A percentile compares a stretch with the other conserved stretches of the same genome.
Conservation (phyloP, 257 asterid species). For the Solanum paucissectum region DNA sequence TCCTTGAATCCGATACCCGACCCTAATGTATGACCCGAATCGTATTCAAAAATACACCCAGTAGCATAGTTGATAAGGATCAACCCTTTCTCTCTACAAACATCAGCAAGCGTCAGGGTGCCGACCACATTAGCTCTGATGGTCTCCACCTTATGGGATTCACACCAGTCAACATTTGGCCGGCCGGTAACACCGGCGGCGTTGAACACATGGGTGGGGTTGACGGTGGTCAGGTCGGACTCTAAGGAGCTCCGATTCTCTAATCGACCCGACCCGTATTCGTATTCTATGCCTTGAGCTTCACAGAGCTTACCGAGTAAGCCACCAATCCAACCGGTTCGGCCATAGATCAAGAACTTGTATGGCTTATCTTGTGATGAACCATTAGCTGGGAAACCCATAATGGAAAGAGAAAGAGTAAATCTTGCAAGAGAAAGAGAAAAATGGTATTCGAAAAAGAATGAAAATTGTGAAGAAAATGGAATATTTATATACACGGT, state of each 20-base stretch:
- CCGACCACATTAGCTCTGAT: slow-evolving; percentile 75
- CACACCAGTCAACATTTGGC: slow-evolving; percentile 94
- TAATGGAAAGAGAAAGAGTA: background rate
- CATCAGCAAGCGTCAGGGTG: slow-evolving; percentile 75
- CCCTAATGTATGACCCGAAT: slow-evolving; percentile 45
- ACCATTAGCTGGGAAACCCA: slow-evolving; percentile 65
- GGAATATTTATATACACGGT: background rate
- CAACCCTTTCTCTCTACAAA: slow-evolving; percentile 54
- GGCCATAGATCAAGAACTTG: slow-evolving; percentile 78
- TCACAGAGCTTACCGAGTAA: slow-evolving; percentile 74
- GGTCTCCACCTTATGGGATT: slow-evolving; percentile 79
- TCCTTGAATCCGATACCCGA: slow-evolving; percentile 79
- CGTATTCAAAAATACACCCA: slow-evolving; percentile 79
- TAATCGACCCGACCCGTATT: slow-evolving; percentile 70
- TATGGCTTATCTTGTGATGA: slow-evolving; percentile 29
- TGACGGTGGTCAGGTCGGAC: slow-evolving; percentile 35
- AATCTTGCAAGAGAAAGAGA: background rate
- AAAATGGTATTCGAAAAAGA: too few species aligned
- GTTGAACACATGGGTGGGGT: slow-evolving; percentile 75
- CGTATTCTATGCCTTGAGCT: slow-evolving; percentile 40
- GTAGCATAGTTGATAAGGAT: slow-evolving; percentile 69
- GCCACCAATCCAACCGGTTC: slow-evolving; percentile 86
- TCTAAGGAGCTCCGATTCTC: slow-evolving; percentile 45
- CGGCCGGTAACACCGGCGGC: slow-evolving; percentile 90
- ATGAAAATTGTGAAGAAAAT: background rate